These are phyloP conservation scores for Xylariaceae sp. DNA, from an alignment of 2,329 filamentous ascomycete genomes.

Conservation along the genomic window DNA sequence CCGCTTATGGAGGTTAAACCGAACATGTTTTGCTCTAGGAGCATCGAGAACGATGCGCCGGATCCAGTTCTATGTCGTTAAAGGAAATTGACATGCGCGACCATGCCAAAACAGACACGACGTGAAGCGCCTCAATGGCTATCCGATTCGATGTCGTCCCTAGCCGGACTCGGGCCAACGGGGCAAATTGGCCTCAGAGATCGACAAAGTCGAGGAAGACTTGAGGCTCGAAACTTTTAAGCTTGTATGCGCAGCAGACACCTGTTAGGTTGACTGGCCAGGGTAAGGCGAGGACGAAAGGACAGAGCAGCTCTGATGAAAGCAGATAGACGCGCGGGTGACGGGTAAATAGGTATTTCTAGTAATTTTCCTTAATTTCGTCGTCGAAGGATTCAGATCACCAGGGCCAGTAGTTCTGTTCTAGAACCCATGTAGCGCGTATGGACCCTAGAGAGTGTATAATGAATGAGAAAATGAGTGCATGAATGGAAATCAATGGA, in stretches of 20 bases:
- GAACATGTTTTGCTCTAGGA: conserved; percentile 4
- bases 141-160: conserved; percentile 1
- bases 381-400: neutral
- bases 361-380: neutral
- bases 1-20: conserved; percentile 6
- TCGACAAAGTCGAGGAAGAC: neutral
- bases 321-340: neutral
- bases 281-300: neutral
- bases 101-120: conserved; percentile 10
- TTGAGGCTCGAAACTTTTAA: neutral
- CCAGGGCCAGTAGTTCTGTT: neutral
- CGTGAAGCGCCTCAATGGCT: conserved; percentile 2
- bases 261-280: neutral
- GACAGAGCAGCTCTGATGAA: neutral
- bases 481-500: too few species aligned
- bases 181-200: neutral
- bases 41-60: neutral
- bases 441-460: too few species aligned
- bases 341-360: neutral
- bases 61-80: conserved; percentile 1
- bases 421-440: neutral
- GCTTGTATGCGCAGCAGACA: neutral
- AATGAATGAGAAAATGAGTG: too few species aligned
- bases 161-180: neutral
- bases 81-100: conserved; percentile 1